These are phyloP conservation scores for Penicillium sp. DNA, from an alignment of 2,329 filamentous ascomycete species.

Conservation along the genomic window DNA sequence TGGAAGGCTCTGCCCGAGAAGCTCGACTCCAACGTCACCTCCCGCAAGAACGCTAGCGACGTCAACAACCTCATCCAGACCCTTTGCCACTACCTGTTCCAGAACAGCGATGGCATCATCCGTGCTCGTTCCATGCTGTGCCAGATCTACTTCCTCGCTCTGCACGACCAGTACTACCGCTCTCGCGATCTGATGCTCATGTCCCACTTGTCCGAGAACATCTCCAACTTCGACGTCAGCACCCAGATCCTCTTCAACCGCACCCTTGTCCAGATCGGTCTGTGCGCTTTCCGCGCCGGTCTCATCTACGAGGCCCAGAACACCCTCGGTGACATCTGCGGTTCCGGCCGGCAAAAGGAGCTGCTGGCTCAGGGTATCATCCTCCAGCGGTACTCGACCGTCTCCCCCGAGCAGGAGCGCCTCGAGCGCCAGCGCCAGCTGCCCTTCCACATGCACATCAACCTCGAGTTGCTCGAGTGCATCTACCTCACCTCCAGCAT, in stretches of 20 bases:
- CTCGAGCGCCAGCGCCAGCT: constrained; percentile 96
- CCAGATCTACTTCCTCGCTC: constrained; percentile 96
- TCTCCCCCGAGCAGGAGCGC: constrained; percentile 96
- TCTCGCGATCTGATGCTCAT: constrained; percentile 99
- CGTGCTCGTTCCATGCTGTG: constrained; percentile 96
- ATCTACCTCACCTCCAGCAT: constrained; percentile 99
- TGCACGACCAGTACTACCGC: constrained; percentile 98
- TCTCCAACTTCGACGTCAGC: constrained; percentile 93
- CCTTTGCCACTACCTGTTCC: constrained; percentile 94
- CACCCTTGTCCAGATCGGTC: constrained; percentile 94
- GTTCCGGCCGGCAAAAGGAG: constrained; percentile 97
- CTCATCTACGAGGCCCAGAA: constrained; percentile 98
- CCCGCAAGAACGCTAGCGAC: constrained; percentile 71
- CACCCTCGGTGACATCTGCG: constrained; percentile 96
- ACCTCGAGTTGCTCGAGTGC: constrained; percentile 95
- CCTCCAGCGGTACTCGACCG: constrained; percentile 95
- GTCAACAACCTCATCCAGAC: constrained; percentile 76
- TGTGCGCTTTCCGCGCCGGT: constrained; percentile 96
- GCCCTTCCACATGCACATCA: constrained; percentile 99
- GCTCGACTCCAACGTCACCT: constrained; percentile 80
- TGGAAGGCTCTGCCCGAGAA: constrained; percentile 78
- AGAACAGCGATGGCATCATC: constrained; percentile 92
- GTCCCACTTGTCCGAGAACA: constrained; percentile 98
- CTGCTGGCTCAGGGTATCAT: constrained; percentile 96
- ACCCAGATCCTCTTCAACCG: constrained; percentile 99